phyloP scores from a whole-genome alignment of 2,329 filamentous ascomycete genomes.

The Talaromyces islandicus region DNA sequence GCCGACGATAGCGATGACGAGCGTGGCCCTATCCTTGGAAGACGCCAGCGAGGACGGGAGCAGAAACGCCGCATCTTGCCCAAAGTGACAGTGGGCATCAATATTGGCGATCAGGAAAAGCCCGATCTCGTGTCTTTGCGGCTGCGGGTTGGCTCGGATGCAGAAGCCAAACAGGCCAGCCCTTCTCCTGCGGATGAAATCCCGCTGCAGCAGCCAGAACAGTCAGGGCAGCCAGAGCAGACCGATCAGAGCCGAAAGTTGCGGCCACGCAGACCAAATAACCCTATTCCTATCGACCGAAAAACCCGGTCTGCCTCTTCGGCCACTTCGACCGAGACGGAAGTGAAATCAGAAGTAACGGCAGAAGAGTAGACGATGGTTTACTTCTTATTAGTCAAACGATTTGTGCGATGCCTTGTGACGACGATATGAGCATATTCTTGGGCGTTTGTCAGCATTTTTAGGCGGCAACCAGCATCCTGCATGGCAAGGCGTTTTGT shows the following conservation, averaged over 20 bases:
- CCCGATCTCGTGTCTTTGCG: constrained; percentile 34
- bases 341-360: constrained; percentile 1
- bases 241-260: constrained; percentile 3
- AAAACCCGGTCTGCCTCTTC: neutral
- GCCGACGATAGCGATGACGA: constrained; percentile 35
- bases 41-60: constrained; percentile 19
- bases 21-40: constrained; percentile 12
- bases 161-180: constrained; percentile 12
- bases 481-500: constrained; percentile 10
- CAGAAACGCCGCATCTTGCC: constrained; percentile 29
- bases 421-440: neutral
- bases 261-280: constrained; percentile 3
- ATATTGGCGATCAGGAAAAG: constrained; percentile 28
- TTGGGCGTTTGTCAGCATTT: constrained; percentile 8
- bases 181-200: neutral
- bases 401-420: neutral
- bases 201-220: neutral
- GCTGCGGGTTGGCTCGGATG: constrained; percentile 25
- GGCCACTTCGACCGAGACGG: neutral
- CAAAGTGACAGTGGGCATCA: constrained; percentile 34
- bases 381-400: neutral
- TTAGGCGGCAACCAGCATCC: constrained; percentile 5
- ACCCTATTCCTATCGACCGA: neutral
- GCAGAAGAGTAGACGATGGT: neutral
- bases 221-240: neutral